Conservation (phyloP, 208 protist species). For the Porcisia deanei region DNA sequence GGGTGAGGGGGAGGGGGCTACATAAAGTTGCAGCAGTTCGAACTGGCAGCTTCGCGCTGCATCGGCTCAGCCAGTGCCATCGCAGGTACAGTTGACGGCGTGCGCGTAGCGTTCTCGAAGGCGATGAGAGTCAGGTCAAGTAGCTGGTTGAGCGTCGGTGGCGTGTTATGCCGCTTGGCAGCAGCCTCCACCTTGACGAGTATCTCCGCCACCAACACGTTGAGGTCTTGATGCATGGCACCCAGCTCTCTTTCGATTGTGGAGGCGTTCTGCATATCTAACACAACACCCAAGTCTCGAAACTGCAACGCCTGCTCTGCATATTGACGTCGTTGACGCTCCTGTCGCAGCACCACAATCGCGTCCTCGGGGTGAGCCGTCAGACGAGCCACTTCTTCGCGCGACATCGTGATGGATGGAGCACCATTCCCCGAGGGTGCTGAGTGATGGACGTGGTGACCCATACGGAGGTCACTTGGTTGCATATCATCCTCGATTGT, state of each 20-base stretch:
- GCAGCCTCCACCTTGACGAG: constrained; percentile 50
- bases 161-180: constrained; percentile 16
- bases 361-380: constrained; percentile 26
- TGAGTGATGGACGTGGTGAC: background rate
- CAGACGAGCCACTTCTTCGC: constrained; percentile 18
- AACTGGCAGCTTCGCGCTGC: constrained; percentile 22
- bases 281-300: constrained; percentile 40
- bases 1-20: background rate
- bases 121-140: constrained; percentile 64
- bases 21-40: constrained; percentile 48
- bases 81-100: constrained; percentile 42
- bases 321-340: constrained; percentile 49
- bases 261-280: constrained; percentile 51
- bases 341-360: constrained; percentile 35
- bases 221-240: constrained; percentile 60
- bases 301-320: constrained; percentile 61
- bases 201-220: constrained; percentile 66
- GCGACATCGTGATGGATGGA: constrained; percentile 1
- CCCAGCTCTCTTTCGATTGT: constrained; percentile 53
- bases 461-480: background rate
- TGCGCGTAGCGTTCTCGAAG: constrained; percentile 43
- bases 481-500: constrained; percentile 8
- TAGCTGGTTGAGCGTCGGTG: constrained; percentile 60
- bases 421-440: background rate
- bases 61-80: constrained; percentile 49